phyloP scores from a whole-genome alignment of 2,329 filamentous ascomycete species.

The Monilinia laxa region DNA sequence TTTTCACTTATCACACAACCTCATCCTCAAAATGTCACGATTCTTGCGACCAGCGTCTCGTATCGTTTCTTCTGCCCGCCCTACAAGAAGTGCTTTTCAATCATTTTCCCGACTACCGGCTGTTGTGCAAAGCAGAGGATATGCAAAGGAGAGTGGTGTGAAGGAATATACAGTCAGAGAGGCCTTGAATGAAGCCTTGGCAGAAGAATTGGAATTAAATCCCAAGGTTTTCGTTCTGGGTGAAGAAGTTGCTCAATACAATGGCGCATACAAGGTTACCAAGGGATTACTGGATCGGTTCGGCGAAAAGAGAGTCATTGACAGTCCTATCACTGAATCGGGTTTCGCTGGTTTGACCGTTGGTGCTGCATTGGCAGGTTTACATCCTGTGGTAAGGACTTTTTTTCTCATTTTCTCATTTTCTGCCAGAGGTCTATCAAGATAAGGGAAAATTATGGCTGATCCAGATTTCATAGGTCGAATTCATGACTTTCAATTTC shows the following conservation, averaged over 20 bases:
- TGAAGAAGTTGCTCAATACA: constrained; percentile 99
- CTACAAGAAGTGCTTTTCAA: constrained; percentile 53
- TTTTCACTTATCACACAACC: background rate
- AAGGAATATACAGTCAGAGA: constrained; percentile 98
- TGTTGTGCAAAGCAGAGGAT: constrained; percentile 39
- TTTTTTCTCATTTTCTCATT: constrained; percentile 12
- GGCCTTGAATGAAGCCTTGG: constrained; percentile 94
- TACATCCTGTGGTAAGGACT: constrained; percentile 82
- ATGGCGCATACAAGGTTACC: constrained; percentile 99
- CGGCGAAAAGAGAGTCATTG: constrained; percentile 94
- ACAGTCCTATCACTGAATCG: constrained; percentile 96
- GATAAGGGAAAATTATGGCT: constrained; percentile 12
- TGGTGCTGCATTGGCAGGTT: constrained; percentile 88
- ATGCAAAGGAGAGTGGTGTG: constrained; percentile 49
- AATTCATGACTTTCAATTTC: constrained; percentile 99
- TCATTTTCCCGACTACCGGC: constrained; percentile 42
- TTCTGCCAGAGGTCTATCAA: constrained; percentile 5
- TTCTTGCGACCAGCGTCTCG: constrained; percentile 64
- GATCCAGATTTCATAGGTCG: constrained; percentile 60
- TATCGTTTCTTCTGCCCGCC: constrained; percentile 54
- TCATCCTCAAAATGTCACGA: constrained; percentile 46
- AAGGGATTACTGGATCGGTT: constrained; percentile 97
- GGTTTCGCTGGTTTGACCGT: constrained; percentile 93
- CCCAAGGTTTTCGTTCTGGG: constrained; percentile 93
- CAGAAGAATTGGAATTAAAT: constrained; percentile 93